Base-by-base conservation (phyloP, 2,329 filamentous ascomycete species). In the Penicillium sp. region DNA sequence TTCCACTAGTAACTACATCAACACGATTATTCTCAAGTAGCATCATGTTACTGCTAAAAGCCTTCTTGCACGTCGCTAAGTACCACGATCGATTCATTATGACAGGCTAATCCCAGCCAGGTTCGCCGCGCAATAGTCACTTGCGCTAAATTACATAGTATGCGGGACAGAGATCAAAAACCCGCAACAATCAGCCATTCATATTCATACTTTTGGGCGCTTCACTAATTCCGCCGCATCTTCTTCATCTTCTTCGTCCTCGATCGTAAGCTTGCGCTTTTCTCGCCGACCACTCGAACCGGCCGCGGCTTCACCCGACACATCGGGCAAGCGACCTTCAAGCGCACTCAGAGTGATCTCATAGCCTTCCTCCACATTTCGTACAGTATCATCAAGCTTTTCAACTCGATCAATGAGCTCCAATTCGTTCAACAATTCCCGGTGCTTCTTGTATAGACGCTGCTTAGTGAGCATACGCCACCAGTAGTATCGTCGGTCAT, bases 381-480 rank as follows among this genome's bases (percentile, higher is more conserved):
- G 67, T 7, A 79, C 66, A 4, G 75, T 77, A 23, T 73, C 69
- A 50, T 81, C 78, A 9, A 82, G 62, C 57, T 76, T 79, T 42
- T 77, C 69, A 0, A 77, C 67, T 12, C 75, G 67, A 40, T 82
- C 79, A 14, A 64, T 63, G 12, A 64, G 58, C 33, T 80, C 76
- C 39, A 81, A 48, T 55, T 81, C 76, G n/a, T 70, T 68, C 13
- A 82, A 63, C 23, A 72, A 59, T 52, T 82, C 79, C 22, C 69
- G 68, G 42, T 80, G 79, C 48, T 75, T 74, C 47, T 75, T 71
- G 58, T 75, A 80, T 11, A 82, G 69, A 12, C 79, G 69, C 47
- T 80, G 74, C 57, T 82, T 82, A 23, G 76, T 69, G 18, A 80
- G 70, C 49, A 81, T 63, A 4, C 79, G 70, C 79, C 79, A 82